A percentile compares a stretch with the other conserved stretches of the same genome.
phyloP scores from a whole-genome alignment of 169 alveolate genomes.

The Plasmodium sp. region DNA sequence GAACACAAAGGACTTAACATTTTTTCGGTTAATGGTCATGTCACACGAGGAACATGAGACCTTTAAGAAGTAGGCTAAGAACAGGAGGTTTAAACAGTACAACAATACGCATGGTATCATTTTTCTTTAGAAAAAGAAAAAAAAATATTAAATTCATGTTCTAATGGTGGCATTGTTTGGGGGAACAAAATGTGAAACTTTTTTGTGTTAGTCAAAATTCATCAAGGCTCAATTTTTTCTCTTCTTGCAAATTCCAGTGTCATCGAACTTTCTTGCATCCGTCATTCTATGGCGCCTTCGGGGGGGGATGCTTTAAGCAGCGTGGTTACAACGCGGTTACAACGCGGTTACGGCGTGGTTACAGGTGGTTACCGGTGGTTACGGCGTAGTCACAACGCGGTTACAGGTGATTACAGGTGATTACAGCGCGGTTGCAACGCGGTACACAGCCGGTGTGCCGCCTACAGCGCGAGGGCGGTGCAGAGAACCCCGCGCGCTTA shows the following conservation, averaged over 20 bases:
- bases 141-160: not conserved
- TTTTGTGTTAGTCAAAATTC: not conserved
- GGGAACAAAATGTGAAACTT: not conserved
- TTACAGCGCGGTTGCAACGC: not conserved
- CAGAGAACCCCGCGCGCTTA: not conserved
- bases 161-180: not conserved
- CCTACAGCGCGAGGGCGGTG: not conserved
- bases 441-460: not conserved
- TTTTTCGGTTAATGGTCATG: not conserved
- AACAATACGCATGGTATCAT: conserved; percentile 25
- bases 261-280: not conserved
- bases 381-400: not conserved
- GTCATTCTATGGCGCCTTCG: not conserved
- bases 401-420: not conserved
- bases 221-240: not conserved
- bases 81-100: not conserved
- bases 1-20: not conserved
- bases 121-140: conserved; percentile 18
- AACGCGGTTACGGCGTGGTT: not conserved
- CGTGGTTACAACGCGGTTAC: too few species aligned
- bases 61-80: not conserved
- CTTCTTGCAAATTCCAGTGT: not conserved
- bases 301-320: not conserved
- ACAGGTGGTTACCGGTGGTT: not conserved
- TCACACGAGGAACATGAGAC: conserved; percentile 9